These are phyloP conservation scores for Colletotrichum sansevieriae DNA, from an alignment of 2,329 filamentous ascomycete species.

Conservation along the genomic window DNA sequence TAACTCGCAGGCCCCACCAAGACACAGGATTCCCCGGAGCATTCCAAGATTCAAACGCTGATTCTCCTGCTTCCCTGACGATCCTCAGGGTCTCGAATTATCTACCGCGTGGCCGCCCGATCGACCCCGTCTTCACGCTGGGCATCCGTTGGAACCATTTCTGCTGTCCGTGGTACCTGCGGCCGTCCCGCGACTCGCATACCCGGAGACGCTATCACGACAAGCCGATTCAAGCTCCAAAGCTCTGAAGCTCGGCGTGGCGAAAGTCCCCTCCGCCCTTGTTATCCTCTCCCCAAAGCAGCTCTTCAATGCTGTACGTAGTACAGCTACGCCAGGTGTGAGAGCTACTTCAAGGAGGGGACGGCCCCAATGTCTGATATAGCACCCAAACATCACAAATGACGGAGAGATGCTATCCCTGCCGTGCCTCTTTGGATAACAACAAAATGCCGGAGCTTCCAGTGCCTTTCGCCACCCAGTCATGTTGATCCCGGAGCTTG, in stretches of 20 bases:
- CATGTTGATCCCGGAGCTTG: not conserved
- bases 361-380: constrained; percentile 20
- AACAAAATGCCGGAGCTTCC: constrained; percentile 10
- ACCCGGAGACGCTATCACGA: constrained; percentile 6
- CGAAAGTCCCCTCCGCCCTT: constrained; percentile 13
- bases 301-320: not conserved
- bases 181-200: constrained; percentile 31
- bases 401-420: constrained; percentile 37
- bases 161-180: constrained; percentile 33
- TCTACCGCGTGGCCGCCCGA: constrained; percentile 5
- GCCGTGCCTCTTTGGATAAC: constrained; percentile 23
- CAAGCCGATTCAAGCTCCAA: constrained; percentile 11
- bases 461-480: too few relatives aligned
- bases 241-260: not conserved
- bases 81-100: constrained; percentile 24
- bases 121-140: constrained; percentile 10
- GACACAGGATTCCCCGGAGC: constrained; percentile 26
- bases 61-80: constrained; percentile 36
- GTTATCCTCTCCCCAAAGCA: constrained; percentile 20
- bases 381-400: constrained; percentile 4
- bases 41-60: constrained; percentile 30
- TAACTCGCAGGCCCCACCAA: constrained; percentile 15
- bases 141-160: constrained; percentile 8
- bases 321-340: constrained; percentile 5
- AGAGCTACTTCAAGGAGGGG: constrained; percentile 14